Evolutionary conservation across 164 flowering plant genomes (phyloP).

Genomic region (Taxillus chinensis): DNA sequence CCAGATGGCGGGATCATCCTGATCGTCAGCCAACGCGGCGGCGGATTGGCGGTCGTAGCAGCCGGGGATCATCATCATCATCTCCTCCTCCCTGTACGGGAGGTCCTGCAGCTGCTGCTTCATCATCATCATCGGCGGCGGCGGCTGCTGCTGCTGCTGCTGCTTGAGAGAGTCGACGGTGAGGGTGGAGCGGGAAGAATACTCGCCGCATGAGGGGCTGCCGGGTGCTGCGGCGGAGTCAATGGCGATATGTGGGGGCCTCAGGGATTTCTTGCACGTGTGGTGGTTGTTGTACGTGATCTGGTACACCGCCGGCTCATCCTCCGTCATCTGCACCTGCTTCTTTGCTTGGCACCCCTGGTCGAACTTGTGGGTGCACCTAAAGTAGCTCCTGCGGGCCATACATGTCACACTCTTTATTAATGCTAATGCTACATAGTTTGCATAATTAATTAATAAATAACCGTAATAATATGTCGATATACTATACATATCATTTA

Average conservation of each 20-base stretch:
- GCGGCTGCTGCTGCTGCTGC: too few relatives aligned
- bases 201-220: not conserved
- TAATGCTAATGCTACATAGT: too few relatives aligned
- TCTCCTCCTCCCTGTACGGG: too few relatives aligned
- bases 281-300: not conserved
- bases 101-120: too few relatives aligned
- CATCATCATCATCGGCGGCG: too few relatives aligned
- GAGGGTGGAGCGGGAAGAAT: not conserved
- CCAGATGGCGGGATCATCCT: not conserved
- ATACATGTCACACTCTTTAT: too few relatives aligned
- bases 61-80: too few relatives aligned
- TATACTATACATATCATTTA: too few relatives aligned
- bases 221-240: not conserved
- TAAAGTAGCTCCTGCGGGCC: not conserved
- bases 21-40: not conserved
- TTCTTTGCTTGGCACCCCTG: constrained; percentile 1
- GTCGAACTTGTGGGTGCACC: constrained; percentile 5
- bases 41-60: not conserved
- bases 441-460: too few relatives aligned
- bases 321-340: constrained; percentile 3
- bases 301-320: constrained; percentile 2
- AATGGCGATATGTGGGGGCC: not conserved
- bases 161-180: not conserved
- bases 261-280: not conserved
- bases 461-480: too few relatives aligned